Conservation (phyloP, 2,329 filamentous ascomycete genomes). For the Diaporthe humulicola region DNA sequence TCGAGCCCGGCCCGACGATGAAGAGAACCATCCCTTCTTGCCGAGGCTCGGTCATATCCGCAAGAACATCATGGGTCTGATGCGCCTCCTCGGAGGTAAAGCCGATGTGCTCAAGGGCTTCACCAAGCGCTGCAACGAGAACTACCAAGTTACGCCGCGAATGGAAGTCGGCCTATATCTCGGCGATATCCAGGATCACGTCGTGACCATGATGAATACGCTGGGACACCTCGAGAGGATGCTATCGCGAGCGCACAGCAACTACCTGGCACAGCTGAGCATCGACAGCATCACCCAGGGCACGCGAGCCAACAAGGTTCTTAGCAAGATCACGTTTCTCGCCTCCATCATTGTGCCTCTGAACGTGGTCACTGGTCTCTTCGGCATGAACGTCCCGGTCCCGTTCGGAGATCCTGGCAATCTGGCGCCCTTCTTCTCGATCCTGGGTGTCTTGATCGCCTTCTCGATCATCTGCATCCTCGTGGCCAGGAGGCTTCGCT, state of each 20-base stretch:
- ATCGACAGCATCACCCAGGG: constrained; percentile 92
- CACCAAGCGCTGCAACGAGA: constrained; percentile 98
- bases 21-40: constrained; percentile 77
- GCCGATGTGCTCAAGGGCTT: constrained; percentile 99
- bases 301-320: constrained; percentile 87
- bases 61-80: constrained; percentile 93
- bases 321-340: constrained; percentile 95
- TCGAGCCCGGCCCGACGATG: constrained; percentile 90
- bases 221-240: constrained; percentile 98
- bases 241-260: constrained; percentile 91
- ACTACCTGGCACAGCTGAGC: constrained; percentile 94
- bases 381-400: constrained; percentile 88
- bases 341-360: constrained; percentile 96
- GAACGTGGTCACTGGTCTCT: constrained; percentile 89
- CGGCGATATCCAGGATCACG: constrained; percentile 98
- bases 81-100: constrained; percentile 94
- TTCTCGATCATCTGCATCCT: constrained; percentile 63
- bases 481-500: constrained; percentile 59
- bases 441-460: constrained; percentile 64
- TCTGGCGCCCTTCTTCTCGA: constrained; percentile 68
- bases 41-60: constrained; percentile 90
- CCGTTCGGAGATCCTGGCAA: constrained; percentile 70
- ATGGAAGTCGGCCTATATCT: constrained; percentile 98
- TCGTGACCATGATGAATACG: constrained; percentile 99
- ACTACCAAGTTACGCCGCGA: constrained; percentile 93